These are phyloP conservation scores for Irpex sp. DNA, from an alignment of 1,284 basidiomycete genomes.

Conservation along the genomic window DNA sequence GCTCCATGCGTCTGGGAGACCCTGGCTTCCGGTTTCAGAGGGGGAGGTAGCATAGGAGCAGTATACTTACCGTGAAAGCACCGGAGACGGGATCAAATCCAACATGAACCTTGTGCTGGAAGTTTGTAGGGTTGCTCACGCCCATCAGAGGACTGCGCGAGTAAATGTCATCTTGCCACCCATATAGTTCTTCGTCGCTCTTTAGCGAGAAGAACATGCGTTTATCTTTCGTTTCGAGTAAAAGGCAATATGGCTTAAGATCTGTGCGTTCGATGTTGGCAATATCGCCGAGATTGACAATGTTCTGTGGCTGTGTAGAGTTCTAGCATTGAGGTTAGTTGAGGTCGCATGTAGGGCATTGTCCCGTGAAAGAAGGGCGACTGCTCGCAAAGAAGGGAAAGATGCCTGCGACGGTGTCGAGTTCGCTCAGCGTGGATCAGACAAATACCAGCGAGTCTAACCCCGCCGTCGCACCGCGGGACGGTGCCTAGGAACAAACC, in stretches of 20 bases:
- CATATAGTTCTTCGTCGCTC: constrained; percentile 93
- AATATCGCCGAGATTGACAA: constrained; percentile 75
- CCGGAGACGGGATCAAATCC: constrained; percentile 94
- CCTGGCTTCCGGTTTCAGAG: constrained; percentile 40
- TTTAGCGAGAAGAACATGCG: constrained; percentile 79
- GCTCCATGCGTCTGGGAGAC: constrained; percentile 96
- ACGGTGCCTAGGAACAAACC: neutral
- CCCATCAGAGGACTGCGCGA: constrained; percentile 89
- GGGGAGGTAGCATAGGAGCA: neutral
- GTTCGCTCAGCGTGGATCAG: too few relatives aligned
- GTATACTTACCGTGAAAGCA: constrained; percentile 74
- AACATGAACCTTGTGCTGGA: constrained; percentile 97
- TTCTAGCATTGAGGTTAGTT: constrained; percentile 19
- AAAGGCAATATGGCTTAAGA: constrained; percentile 87
- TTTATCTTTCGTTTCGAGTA: constrained; percentile 81
- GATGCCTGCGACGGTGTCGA: too few relatives aligned
- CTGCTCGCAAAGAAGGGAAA: neutral
- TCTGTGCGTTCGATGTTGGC: constrained; percentile 87
- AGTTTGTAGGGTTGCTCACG: constrained; percentile 92
- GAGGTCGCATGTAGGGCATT: neutral
- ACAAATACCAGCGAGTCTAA: neutral
- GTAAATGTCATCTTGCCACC: constrained; percentile 97
- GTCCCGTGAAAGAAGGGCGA: neutral
- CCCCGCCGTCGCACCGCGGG: neutral
- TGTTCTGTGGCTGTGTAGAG: constrained; percentile 60